Conservation (phyloP, 2,329 filamentous ascomycete species). For the Arthrobotrys entomopaga region DNA sequence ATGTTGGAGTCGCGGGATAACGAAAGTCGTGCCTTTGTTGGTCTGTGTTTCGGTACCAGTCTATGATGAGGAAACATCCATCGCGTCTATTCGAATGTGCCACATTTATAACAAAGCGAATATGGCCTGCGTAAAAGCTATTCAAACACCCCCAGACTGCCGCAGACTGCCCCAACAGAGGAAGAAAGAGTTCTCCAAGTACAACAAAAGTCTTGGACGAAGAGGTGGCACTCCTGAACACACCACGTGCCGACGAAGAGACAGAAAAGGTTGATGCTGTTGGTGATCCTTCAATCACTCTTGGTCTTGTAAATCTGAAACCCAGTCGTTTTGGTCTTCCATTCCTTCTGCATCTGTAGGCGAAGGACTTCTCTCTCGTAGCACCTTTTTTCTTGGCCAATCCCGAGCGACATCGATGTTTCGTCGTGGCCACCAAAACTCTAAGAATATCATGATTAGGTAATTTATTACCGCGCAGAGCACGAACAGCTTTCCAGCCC, state of each 20-base stretch:
- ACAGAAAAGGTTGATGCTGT: background rate
- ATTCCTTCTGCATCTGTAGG: constrained; percentile 35
- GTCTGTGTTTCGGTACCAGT: constrained; percentile 5
- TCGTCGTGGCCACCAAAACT: constrained; percentile 84
- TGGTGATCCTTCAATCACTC: constrained; percentile 8
- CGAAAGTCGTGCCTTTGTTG: constrained; percentile 32
- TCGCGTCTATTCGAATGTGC: constrained; percentile 30
- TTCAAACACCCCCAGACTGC: no score
- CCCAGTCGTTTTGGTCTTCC: constrained; percentile 35
- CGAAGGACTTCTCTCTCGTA: constrained; percentile 35
- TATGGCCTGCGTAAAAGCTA: background rate
- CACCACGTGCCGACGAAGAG: no score
- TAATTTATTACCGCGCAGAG: constrained; percentile 95
- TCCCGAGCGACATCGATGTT: constrained; percentile 88
- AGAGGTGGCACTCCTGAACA: background rate
- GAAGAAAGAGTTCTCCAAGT: no score
- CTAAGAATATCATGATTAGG: constrained; percentile 84
- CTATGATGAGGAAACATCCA: no score
- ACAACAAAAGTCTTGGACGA: background rate
- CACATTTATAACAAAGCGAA: constrained; percentile 37
- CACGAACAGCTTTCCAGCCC: constrained; percentile 97
- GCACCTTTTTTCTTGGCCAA: constrained; percentile 81
- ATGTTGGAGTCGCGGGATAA: background rate
- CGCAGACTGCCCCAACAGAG: no score
- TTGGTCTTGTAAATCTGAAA: constrained; percentile 43